These are phyloP conservation scores for Alternaria solani DNA, from an alignment of 2,329 filamentous ascomycete genomes.

Conservation along the genomic window DNA sequence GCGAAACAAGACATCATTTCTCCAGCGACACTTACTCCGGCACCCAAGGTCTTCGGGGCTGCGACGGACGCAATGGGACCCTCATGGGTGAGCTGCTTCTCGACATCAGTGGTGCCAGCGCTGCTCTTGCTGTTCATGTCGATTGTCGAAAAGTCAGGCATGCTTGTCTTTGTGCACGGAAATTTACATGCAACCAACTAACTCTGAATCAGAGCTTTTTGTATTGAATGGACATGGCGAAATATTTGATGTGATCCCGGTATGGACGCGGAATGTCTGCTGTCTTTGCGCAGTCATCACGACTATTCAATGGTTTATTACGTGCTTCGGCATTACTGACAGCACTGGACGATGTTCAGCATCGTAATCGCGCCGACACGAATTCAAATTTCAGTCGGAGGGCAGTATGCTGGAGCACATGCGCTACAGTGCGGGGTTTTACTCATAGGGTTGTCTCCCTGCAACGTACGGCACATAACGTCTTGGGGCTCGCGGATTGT, in stretches of 20 bases:
- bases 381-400: too few relatives aligned
- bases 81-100: slow-evolving; percentile 24
- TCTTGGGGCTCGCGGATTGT: neutral
- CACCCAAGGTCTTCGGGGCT: slow-evolving; percentile 21
- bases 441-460: neutral
- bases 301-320: neutral
- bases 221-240: neutral
- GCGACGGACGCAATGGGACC: neutral
- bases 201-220: neutral
- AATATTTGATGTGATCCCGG: neutral
- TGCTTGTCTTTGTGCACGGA: neutral
- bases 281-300: neutral
- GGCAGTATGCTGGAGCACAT: neutral
- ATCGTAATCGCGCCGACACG: neutral
- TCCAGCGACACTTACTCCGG: slow-evolving; percentile 16
- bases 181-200: neutral
- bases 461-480: neutral
- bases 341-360: neutral
- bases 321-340: slow-evolving; percentile 6
- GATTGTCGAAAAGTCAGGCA: neutral
- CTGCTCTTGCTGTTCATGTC: slow-evolving; percentile 16
- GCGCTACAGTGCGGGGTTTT: neutral
- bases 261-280: neutral
- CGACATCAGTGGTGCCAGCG: slow-evolving; percentile 17
- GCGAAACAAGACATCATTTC: neutral